Percentiles rank a stretch among this genome's conserved stretches.
Evolutionary conservation across 1,284 basidiomycete species (phyloP).

Genomic region (Sutorius eximius): DNA sequence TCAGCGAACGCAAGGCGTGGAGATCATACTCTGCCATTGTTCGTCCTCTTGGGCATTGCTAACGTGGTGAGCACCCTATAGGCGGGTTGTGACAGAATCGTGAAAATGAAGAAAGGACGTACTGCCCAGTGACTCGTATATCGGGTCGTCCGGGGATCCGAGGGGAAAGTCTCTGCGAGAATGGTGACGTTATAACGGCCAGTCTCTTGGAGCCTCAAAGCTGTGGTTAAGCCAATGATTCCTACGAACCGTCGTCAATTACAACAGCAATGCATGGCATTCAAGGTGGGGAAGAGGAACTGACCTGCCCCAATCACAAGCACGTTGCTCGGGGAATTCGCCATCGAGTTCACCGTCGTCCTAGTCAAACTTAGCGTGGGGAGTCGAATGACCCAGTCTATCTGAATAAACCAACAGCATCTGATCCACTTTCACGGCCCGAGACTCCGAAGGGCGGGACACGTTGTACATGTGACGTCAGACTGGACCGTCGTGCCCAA

Average conservation of each 20-base stretch:
- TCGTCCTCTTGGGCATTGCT: slow-evolving; percentile 48
- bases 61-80: slow-evolving; percentile 65
- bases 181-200: slow-evolving; percentile 58
- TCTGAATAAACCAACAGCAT: too few relatives aligned
- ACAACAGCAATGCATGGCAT: background rate
- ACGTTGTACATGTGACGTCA: too few relatives aligned
- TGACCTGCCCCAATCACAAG: slow-evolving; percentile 7
- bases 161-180: slow-evolving; percentile 62
- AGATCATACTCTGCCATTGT: slow-evolving; percentile 46
- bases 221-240: slow-evolving; percentile 70
- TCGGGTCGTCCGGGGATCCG: slow-evolving; percentile 60
- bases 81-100: background rate
- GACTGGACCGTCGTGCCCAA: too few relatives aligned
- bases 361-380: too few relatives aligned
- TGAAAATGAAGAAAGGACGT: slow-evolving; percentile 22
- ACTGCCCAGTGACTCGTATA: slow-evolving; percentile 81
- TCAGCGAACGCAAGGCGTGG: background rate
- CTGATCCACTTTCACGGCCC: too few relatives aligned
- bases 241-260: slow-evolving; percentile 35
- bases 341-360: background rate
- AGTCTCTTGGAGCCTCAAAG: slow-evolving; percentile 58
- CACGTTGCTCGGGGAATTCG: background rate
- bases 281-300: background rate
- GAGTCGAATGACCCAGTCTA: too few relatives aligned
- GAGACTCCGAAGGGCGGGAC: too few relatives aligned